These are phyloP conservation scores for Geotrichum restrictum DNA, from an alignment of 1,139 yeast genomes.

Conservation along the genomic window DNA sequence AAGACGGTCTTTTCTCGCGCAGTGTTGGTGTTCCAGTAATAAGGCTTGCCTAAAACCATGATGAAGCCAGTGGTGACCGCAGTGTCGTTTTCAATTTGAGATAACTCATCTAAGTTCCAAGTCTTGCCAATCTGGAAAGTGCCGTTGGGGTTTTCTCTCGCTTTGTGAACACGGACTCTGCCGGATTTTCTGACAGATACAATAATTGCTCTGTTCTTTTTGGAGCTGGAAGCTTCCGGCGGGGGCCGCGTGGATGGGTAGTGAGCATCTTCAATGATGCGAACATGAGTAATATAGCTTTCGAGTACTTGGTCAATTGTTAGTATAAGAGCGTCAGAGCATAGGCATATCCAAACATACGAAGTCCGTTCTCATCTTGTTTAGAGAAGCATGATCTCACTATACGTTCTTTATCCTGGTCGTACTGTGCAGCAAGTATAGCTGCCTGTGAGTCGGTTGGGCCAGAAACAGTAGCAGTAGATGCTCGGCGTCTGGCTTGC, in stretches of 20 bases:
- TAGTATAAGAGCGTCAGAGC: background rate
- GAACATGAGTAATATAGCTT: constrained; percentile 56
- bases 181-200: constrained; percentile 55
- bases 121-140: constrained; percentile 87
- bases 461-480: constrained; percentile 1
- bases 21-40: constrained; percentile 79
- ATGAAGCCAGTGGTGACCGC: constrained; percentile 42
- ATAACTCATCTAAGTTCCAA: constrained; percentile 80
- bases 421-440: constrained; percentile 50
- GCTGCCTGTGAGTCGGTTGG: constrained; percentile 10
- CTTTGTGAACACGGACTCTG: constrained; percentile 74
- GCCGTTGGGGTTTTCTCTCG: constrained; percentile 71
- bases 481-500: constrained; percentile 11
- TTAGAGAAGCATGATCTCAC: constrained; percentile 47
- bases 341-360: constrained; percentile 34
- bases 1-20: constrained; percentile 66
- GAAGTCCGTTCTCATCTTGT: constrained; percentile 32
- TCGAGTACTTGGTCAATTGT: constrained; percentile 35
- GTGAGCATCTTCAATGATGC: constrained; percentile 40
- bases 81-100: constrained; percentile 54
- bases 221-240: constrained; percentile 29
- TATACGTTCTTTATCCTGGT: constrained; percentile 46
- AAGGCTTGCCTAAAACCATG: constrained; percentile 66
- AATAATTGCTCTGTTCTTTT: constrained; percentile 39
- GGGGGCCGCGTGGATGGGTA: constrained; percentile 33